A percentile compares a stretch with the other conserved stretches of the same genome.
Evolutionary conservation across 1,284 basidiomycete species (phyloP).

Genomic region (Xerocomus nothofagi): DNA sequence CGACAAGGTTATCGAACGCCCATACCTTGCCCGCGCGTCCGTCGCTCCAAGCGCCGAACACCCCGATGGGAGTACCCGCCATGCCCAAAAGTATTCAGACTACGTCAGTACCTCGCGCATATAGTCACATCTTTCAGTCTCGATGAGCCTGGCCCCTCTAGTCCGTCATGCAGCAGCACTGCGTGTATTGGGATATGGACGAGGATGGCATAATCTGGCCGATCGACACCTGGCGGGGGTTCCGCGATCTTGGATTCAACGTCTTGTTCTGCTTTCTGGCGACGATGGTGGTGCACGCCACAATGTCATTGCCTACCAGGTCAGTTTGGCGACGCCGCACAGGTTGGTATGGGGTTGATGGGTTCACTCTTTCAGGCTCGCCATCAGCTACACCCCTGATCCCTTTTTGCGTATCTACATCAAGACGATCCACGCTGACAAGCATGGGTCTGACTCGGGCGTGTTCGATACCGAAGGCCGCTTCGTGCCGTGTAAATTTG

Average conservation of each 20-base stretch:
- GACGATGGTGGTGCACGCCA: slow-evolving; percentile 39
- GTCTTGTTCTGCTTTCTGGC: slow-evolving; percentile 40
- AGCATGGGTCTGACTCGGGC: slow-evolving; percentile 49
- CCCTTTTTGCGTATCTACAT: slow-evolving; percentile 46
- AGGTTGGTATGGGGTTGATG: not conserved
- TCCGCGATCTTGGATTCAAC: slow-evolving; percentile 45
- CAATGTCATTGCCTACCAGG: slow-evolving; percentile 41
- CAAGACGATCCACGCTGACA: slow-evolving; percentile 42
- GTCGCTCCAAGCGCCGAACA: slow-evolving; percentile 27
- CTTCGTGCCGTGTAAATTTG: slow-evolving; percentile 41
- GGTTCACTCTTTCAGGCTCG: slow-evolving; percentile 13
- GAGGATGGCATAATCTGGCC: slow-evolving; percentile 48
- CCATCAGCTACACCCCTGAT: slow-evolving; percentile 35
- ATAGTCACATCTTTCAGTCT: not conserved
- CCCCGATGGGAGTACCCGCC: slow-evolving; percentile 20
- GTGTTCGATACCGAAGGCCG: slow-evolving; percentile 46
- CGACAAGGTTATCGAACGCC: slow-evolving; percentile 26
- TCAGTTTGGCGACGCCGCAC: slow-evolving; percentile 7
- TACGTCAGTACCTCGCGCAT: slow-evolving; percentile 19
- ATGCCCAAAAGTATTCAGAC: slow-evolving; percentile 19
- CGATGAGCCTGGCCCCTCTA: slow-evolving; percentile 1
- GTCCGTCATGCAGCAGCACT: slow-evolving; percentile 44
- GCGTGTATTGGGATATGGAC: slow-evolving; percentile 45
- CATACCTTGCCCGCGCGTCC: slow-evolving; percentile 31
- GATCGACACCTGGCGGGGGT: slow-evolving; percentile 44